phyloP scores from a whole-genome alignment of 768 basidiomycete species.

The Dacryopinax spathularia region DNA sequence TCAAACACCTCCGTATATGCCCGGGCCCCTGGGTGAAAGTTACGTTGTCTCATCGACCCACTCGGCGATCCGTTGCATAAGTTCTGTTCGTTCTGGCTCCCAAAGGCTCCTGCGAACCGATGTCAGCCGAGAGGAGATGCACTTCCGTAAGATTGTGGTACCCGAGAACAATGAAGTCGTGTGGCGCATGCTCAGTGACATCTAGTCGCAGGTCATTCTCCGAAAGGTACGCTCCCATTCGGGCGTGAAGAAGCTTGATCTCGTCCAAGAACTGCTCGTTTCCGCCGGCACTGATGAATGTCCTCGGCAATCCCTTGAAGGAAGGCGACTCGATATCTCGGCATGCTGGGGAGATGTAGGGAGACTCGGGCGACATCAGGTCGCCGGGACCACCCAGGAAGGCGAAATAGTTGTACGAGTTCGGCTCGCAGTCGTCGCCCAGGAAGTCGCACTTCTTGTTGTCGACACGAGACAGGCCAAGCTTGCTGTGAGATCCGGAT shows the following conservation, averaged over 20 bases:
- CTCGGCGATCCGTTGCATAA: no score
- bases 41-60: no score
- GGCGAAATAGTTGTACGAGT: neutral
- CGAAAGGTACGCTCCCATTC: neutral
- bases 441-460: neutral
- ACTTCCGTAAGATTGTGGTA: no score
- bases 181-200: neutral
- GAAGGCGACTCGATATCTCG: neutral
- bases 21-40: no score
- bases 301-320: neutral
- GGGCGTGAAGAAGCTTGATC: neutral
- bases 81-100: no score
- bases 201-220: neutral
- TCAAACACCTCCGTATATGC: no score
- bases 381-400: neutral
- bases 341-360: neutral
- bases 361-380: neutral
- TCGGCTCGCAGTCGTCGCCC: neutral
- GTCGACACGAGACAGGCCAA: neutral
- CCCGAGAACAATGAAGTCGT: neutral
- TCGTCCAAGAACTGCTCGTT: neutral
- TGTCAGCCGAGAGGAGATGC: neutral
- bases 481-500: neutral
- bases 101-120: neutral
- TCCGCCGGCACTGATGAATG: neutral